Base-by-base conservation (phyloP, 768 basidiomycete genomes). In the Rhizopogon rudus region DNA sequence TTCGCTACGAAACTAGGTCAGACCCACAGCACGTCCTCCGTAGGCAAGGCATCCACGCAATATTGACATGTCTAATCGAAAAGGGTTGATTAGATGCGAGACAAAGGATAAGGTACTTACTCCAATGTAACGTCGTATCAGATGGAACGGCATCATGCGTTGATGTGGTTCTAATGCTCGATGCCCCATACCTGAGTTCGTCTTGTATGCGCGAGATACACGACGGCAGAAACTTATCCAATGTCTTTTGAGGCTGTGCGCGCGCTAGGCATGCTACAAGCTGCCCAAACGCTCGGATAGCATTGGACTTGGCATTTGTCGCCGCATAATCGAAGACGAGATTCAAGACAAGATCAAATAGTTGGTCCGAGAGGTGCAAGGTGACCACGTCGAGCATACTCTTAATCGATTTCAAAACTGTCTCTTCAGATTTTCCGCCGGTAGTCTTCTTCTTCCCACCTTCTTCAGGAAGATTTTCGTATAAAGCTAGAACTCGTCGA, bases 381-480 rank as follows among this genome's bases (percentile, higher is more conserved):
- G 88, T 92, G 61, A 94, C 79, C 53, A 88, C 80, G 64, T 94
- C 91, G 61, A 88, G 72, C 75, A 89, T 88, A 65, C 82, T 78
- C 73, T 89, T 89, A 68, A 91, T 80, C 17, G 88, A 81, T 65
- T 86, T 90, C 52, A 92, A 77, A 25, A 91, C 85, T 40, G 70
- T 76, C 61, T 93, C 87, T 87, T 90, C 71, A 77, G 81, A 60
- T 67, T 89, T 90, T n/a, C 91, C 91, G 22, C 91, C 91, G 2
- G 91, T 92, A 37, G 80, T 87, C 58, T 90, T 90, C 71, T 80
- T 83, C 73, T 83, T 84, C 5, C 96, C 96, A 10, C 91, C 93
- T 71, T 96, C 95, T 67, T 98, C 96, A 0, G 95, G 95, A 5
- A 98, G 75, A 65, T 96, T 95, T 73, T 94, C 91, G 65, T 88